Percentiles rank a stretch among this genome's conserved stretches.
These are phyloP conservation scores for Betula pendula DNA, from an alignment of 306 rosid species.

Conservation along the genomic window DNA sequence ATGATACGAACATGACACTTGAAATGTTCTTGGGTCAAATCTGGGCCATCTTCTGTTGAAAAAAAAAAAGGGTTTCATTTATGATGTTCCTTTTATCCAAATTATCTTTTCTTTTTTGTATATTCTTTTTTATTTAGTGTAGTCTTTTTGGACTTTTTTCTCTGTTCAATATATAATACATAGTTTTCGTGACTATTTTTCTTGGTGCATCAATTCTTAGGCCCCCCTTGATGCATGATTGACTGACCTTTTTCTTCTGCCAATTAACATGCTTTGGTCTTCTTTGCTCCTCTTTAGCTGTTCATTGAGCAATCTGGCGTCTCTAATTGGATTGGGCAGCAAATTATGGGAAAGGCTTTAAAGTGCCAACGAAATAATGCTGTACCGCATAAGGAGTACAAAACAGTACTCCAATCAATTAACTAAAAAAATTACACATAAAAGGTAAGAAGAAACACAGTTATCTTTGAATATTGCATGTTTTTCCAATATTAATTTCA, in stretches of 20 bases:
- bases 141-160: too few species aligned
- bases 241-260: not conserved
- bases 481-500: not conserved
- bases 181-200: not conserved
- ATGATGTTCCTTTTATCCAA: slow-evolving; percentile 16
- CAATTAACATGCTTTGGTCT: slow-evolving; percentile 23
- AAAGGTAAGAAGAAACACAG: slow-evolving; percentile 16
- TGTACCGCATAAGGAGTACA: slow-evolving; percentile 33
- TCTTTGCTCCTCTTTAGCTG: not conserved
- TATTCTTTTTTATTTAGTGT: too few species aligned
- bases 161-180: slow-evolving; percentile 10
- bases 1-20: slow-evolving; percentile 16
- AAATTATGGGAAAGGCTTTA: not conserved
- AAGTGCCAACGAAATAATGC: slow-evolving; percentile 38
- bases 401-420: slow-evolving; percentile 39
- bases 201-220: not conserved
- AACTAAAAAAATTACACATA: slow-evolving; percentile 26
- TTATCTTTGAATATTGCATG: slow-evolving; percentile 11
- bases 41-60: slow-evolving; percentile 40
- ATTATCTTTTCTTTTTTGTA: not conserved
- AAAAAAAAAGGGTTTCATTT: not conserved
- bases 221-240: not conserved
- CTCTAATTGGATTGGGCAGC: slow-evolving; percentile 9
- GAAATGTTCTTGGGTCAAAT: slow-evolving; percentile 41
- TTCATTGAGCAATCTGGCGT: not conserved